phyloP scores from a whole-genome alignment of 2,329 filamentous ascomycete species.

The Clonostachys sp. region DNA sequence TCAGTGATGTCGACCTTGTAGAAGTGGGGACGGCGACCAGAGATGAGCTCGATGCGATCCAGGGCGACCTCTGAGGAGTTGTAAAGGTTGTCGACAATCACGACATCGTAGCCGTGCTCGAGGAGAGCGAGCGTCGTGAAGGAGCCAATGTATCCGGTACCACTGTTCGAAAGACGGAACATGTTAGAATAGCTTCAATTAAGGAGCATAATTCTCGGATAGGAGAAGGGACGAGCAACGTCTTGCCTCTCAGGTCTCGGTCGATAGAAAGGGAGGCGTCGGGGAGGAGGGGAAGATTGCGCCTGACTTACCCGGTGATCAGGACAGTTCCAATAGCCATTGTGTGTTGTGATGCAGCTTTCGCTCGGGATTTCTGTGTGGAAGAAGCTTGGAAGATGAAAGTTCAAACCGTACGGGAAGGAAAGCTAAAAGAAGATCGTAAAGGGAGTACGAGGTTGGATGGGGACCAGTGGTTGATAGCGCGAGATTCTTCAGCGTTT shows the following conservation, averaged over 20 bases:
- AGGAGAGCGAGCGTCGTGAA: conserved; percentile 93
- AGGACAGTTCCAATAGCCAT: conserved; percentile 87
- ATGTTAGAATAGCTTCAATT: neutral
- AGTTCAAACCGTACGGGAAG: conserved; percentile 1
- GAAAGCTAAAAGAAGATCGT: conserved; percentile 1
- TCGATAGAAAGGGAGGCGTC: neutral
- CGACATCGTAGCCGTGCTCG: conserved; percentile 90
- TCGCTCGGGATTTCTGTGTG: conserved; percentile 2
- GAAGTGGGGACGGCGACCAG: conserved; percentile 81
- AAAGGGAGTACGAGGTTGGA: no score
- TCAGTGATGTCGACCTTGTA: conserved; percentile 86
- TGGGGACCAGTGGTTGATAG: no score
- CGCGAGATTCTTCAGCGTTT: no score
- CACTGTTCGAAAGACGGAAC: conserved; percentile 47
- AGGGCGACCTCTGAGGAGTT: conserved; percentile 90
- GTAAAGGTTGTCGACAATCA: conserved; percentile 95
- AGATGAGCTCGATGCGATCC: conserved; percentile 92
- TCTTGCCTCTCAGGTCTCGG: neutral
- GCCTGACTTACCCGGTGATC: conserved; percentile 70
- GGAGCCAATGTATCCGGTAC: conserved; percentile 97
- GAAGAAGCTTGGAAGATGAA: conserved; percentile 6
- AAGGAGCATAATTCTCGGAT: neutral
- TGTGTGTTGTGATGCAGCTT: conserved; percentile 10
- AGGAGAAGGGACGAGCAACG: neutral
- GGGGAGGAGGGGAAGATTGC: conserved; percentile 2